A percentile compares a stretch with the other conserved stretches of the same genome.
Conservation (phyloP, 495 filamentous ascomycete genomes). For the Cladorrhinum samala region DNA sequence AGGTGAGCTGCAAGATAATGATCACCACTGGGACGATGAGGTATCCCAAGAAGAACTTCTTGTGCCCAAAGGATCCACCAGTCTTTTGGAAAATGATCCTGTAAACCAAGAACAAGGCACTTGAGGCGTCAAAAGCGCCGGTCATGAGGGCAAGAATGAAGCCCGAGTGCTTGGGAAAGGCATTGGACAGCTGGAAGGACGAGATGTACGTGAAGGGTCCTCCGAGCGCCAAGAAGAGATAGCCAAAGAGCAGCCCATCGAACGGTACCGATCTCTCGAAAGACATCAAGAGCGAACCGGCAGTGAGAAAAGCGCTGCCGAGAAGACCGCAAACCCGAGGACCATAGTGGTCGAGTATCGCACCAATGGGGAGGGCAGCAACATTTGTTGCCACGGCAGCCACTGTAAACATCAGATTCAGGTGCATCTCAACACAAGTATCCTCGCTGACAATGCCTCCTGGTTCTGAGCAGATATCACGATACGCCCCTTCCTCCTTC, state of each 20-base stretch:
- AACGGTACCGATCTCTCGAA: slow-evolving; percentile 58
- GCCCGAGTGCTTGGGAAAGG: slow-evolving; percentile 80
- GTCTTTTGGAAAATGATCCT: slow-evolving; percentile 65
- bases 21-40: slow-evolving; percentile 70
- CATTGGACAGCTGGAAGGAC: slow-evolving; percentile 88
- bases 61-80: slow-evolving; percentile 52
- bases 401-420: slow-evolving; percentile 91
- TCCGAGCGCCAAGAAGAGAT: slow-evolving; percentile 75
- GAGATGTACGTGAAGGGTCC: slow-evolving; percentile 89
- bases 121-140: slow-evolving; percentile 84
- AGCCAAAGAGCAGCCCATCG: slow-evolving; percentile 72
- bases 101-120: slow-evolving; percentile 83
- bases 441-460: slow-evolving; percentile 48
- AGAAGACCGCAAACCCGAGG: slow-evolving; percentile 71
- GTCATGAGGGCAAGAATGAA: slow-evolving; percentile 80
- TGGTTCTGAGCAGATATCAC: slow-evolving; percentile 48
- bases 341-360: slow-evolving; percentile 77
- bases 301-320: slow-evolving; percentile 59
- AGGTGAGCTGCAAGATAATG: slow-evolving; percentile 57
- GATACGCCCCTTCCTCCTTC: slow-evolving; percentile 69
- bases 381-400: slow-evolving; percentile 82
- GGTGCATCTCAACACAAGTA: slow-evolving; percentile 66
- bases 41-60: slow-evolving; percentile 71
- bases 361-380: slow-evolving; percentile 75
- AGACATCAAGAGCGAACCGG: slow-evolving; percentile 66